A percentile compares a stretch with the other conserved stretches of the same genome.
Evolutionary conservation across 306 rosid species (phyloP).

Genomic region (Vigna mungo): DNA sequence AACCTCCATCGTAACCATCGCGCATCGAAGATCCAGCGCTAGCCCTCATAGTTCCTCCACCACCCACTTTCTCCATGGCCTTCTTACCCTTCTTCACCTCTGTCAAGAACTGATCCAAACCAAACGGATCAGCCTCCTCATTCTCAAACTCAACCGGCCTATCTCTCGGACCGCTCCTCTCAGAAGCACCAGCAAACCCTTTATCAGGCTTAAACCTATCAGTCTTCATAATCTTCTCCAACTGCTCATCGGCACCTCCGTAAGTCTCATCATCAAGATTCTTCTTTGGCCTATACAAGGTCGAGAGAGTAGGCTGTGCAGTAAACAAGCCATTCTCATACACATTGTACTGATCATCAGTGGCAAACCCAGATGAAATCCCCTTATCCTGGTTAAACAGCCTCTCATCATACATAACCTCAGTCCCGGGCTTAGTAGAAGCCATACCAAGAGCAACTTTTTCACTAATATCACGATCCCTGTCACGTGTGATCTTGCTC

Average conservation of each 20-base stretch:
- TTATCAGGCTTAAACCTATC: conserved; percentile 89
- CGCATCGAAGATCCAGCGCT: conserved; percentile 85
- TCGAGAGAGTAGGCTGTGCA: conserved; percentile 86
- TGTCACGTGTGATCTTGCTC: conserved; percentile 90
- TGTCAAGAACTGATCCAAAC: conserved; percentile 87
- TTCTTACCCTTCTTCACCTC: conserved; percentile 86
- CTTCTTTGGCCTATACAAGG: conserved; percentile 90
- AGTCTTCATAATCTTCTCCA: conserved; percentile 91
- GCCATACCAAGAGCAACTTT: conserved; percentile 98
- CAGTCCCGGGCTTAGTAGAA: conserved; percentile 70
- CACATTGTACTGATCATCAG: conserved; percentile 92
- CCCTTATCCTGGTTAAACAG: conserved; percentile 96
- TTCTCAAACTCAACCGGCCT: conserved; percentile 90
- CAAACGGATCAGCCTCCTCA: conserved; percentile 94
- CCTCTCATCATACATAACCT: conserved; percentile 92
- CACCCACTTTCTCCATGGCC: conserved; percentile 76
- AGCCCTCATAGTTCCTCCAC: conserved; percentile 89
- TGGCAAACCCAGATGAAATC: conserved; percentile 86
- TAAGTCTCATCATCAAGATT: conserved; percentile 73
- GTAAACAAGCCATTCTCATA: conserved; percentile 84
- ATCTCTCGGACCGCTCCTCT: conserved; percentile 76
- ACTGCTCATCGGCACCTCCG: conserved; percentile 90
- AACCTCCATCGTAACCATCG: conserved; percentile 80
- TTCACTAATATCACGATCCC: conserved; percentile 95
- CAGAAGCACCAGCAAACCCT: conserved; percentile 75